These are phyloP conservation scores for Phytophthora hybrid DNA, from an alignment of 352 stramenopile species.

Conservation along the genomic window DNA sequence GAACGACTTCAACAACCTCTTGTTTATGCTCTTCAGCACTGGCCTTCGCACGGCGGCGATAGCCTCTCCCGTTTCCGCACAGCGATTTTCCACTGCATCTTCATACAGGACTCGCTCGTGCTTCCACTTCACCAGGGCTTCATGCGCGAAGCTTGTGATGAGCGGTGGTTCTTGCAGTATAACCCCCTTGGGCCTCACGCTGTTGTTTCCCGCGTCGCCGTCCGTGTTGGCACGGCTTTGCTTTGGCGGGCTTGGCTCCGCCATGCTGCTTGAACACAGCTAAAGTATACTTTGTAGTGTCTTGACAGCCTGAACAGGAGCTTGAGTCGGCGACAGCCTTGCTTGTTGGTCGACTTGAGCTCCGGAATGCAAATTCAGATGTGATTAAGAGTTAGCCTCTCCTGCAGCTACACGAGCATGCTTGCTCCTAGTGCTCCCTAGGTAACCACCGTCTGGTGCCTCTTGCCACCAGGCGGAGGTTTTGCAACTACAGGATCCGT, in stretches of 20 bases:
- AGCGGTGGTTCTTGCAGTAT: no score
- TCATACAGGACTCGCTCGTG: no score
- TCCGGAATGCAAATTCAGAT: background rate
- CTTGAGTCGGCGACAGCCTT: background rate
- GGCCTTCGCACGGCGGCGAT: no score
- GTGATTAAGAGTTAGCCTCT: background rate
- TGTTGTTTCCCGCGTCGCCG: conserved; percentile 1
- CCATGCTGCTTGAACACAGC: conserved; percentile 8
- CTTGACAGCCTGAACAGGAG: background rate
- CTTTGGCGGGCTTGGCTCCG: conserved; percentile 1
- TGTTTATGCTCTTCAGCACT: no score
- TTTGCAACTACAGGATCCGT: background rate
- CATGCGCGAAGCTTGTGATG: no score
- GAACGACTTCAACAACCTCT: no score
- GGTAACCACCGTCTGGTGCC: background rate
- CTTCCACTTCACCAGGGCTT: no score
- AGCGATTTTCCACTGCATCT: no score
- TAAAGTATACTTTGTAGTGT: conserved; percentile 7
- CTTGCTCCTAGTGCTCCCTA: background rate
- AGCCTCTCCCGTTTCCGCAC: no score
- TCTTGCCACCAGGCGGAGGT: background rate
- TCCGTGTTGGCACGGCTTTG: conserved; percentile 12
- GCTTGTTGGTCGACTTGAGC: no score
- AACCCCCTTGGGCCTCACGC: background rate
- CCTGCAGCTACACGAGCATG: background rate